These are phyloP conservation scores for Penicillium longicatenatum DNA, from an alignment of 495 filamentous ascomycete genomes.

Conservation along the genomic window DNA sequence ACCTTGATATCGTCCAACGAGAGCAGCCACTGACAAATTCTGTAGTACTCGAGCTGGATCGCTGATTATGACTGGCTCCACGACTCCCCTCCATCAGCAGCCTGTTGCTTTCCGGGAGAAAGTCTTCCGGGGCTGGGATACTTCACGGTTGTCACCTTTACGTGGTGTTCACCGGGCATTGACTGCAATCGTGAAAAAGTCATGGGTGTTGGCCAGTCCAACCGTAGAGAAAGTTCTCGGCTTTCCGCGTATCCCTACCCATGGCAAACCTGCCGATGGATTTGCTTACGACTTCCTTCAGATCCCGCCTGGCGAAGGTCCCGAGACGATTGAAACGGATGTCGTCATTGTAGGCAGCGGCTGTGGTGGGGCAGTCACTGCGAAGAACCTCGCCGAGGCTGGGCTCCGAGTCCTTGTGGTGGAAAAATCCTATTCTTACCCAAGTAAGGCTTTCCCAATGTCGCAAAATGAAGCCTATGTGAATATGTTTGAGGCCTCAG, in stretches of 20 bases:
- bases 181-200: conserved; percentile 52
- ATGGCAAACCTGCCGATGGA: conserved; percentile 59
- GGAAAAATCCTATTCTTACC: conserved; percentile 78
- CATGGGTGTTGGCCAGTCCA: conserved; percentile 63
- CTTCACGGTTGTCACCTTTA: conserved; percentile 59
- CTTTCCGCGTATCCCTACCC: conserved; percentile 60
- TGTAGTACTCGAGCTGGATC: conserved; percentile 68
- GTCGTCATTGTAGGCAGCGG: conserved; percentile 86
- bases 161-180: conserved; percentile 59
- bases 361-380: conserved; percentile 81
- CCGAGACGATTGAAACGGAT: conserved; percentile 70
- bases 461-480: conserved; percentile 50
- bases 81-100: conserved; percentile 63
- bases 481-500: conserved; percentile 67
- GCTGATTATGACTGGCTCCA: conserved; percentile 65
- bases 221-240: conserved; percentile 58
- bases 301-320: conserved; percentile 44
- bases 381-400: conserved; percentile 77
- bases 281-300: conserved; percentile 58
- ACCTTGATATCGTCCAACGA: not conserved
- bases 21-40: conserved; percentile 7
- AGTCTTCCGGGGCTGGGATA: conserved; percentile 60
- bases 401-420: conserved; percentile 77
- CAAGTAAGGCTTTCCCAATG: conserved; percentile 75
- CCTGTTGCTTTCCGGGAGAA: conserved; percentile 59